Conservation (phyloP, 73 alveolate genomes). For the Urostyla sp. region DNA sequence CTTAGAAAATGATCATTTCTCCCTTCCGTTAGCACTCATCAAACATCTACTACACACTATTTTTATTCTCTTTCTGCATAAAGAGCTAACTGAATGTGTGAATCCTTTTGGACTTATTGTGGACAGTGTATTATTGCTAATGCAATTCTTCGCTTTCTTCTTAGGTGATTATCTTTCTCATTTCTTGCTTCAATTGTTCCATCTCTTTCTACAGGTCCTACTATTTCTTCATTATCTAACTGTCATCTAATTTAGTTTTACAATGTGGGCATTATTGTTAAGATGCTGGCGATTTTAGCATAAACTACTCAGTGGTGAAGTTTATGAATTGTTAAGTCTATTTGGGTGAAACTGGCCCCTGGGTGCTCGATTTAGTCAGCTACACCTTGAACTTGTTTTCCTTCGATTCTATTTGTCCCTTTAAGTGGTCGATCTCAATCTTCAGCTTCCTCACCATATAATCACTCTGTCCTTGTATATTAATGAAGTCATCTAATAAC, state of each 20-base stretch:
- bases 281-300: neutral
- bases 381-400: neutral
- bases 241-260: slow-evolving; percentile 4
- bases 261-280: neutral
- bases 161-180: neutral
- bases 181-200: neutral
- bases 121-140: slow-evolving; percentile 5
- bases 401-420: neutral
- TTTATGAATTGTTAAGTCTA: neutral
- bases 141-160: neutral
- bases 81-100: slow-evolving; percentile 34
- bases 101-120: neutral
- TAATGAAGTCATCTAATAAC: slow-evolving; percentile 33
- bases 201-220: neutral
- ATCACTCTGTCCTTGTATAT: slow-evolving; percentile 32
- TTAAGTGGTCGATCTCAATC: slow-evolving; percentile 3
- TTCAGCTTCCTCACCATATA: slow-evolving; percentile 15
- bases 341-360: neutral
- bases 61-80: slow-evolving; percentile 1
- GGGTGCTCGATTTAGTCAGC: neutral
- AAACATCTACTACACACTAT: slow-evolving; percentile 10
- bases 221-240: neutral
- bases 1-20: slow-evolving; percentile 25
- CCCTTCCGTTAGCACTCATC: neutral
- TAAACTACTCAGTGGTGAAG: neutral